phyloP scores from a whole-genome alignment of 768 basidiomycete genomes.

The Cystobasidium onofrii region DNA sequence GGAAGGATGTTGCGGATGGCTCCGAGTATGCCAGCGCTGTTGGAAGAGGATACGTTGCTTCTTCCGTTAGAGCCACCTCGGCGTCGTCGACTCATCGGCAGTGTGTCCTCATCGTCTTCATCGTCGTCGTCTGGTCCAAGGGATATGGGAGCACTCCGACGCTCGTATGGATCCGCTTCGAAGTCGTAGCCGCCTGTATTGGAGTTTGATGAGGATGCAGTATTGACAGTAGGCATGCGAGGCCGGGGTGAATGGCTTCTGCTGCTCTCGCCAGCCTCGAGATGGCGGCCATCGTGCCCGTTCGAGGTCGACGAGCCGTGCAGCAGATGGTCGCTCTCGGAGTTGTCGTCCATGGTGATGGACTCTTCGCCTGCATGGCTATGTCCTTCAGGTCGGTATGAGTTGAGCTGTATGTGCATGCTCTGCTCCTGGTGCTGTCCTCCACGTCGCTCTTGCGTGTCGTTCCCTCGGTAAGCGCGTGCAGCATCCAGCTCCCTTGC shows the following conservation, averaged over 20 bases:
- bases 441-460: conserved; percentile 8
- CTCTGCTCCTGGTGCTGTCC: neutral
- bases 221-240: neutral
- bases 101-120: neutral
- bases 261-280: neutral
- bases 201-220: neutral
- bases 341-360: neutral
- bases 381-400: neutral
- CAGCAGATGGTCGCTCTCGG: neutral
- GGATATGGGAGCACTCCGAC: conserved; percentile 10
- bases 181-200: conserved; percentile 33
- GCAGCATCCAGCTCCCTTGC: neutral
- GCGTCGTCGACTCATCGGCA: neutral
- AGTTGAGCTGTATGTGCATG: neutral
- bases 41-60: neutral
- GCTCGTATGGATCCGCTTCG: conserved; percentile 24
- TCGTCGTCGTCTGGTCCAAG: neutral
- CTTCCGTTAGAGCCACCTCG: neutral
- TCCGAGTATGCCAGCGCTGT: neutral
- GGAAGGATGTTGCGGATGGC: conserved; percentile 10
- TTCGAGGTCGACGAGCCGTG: neutral
- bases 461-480: neutral
- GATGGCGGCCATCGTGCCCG: neutral
- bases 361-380: neutral
- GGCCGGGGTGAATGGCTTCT: neutral